These are phyloP conservation scores for Alternaria incomplexa DNA, from an alignment of 2,329 filamentous ascomycete species.

Conservation along the genomic window DNA sequence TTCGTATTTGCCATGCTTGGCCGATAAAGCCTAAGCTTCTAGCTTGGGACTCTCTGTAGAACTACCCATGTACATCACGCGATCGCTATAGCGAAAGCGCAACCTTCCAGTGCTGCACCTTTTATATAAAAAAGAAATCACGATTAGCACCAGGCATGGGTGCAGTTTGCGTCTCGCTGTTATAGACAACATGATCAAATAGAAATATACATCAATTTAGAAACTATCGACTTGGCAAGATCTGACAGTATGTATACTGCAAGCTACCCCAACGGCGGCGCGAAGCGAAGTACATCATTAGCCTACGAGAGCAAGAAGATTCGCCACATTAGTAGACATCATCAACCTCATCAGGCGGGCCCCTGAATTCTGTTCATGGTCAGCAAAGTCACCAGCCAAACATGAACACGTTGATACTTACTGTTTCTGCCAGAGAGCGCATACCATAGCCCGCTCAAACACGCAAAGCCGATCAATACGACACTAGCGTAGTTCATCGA, in stretches of 20 bases:
- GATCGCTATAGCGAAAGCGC: neutral
- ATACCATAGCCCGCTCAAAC: constrained; percentile 7
- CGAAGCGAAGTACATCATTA: too few species aligned
- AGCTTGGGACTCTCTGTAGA: neutral
- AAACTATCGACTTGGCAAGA: too few species aligned
- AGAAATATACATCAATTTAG: too few species aligned
- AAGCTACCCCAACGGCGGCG: too few species aligned
- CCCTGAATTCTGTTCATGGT: neutral
- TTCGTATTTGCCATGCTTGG: too few species aligned
- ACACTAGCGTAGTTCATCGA: constrained; percentile 65
- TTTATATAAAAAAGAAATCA: neutral
- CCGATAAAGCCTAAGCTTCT: neutral
- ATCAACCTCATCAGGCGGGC: neutral
- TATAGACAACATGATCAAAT: neutral
- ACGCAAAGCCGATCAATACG: constrained; percentile 60
- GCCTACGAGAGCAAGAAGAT: neutral
- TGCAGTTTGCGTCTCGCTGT: too few species aligned
- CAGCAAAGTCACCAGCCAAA: neutral
- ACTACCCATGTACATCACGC: neutral
- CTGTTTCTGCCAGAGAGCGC: constrained; percentile 2
- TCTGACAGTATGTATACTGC: too few species aligned
- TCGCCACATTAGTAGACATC: neutral
- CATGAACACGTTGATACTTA: neutral
- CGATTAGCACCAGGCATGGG: too few species aligned
- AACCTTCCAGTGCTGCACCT: neutral